Percentiles rank a stretch among this genome's conserved stretches.
These are phyloP conservation scores for Rutstroemia sp. DNA, from an alignment of 2,329 filamentous ascomycete species.

Conservation along the genomic window DNA sequence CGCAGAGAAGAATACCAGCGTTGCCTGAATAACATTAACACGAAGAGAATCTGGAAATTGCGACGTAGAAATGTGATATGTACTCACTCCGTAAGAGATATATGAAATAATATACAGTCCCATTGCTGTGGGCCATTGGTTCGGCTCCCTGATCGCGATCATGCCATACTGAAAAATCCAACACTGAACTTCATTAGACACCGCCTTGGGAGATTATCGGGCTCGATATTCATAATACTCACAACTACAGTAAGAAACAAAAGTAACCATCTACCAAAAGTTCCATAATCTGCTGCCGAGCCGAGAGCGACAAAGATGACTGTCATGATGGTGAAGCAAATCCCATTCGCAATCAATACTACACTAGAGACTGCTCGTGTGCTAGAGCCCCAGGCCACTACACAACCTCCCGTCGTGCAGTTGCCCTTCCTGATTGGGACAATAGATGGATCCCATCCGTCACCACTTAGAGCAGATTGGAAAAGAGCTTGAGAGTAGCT, in stretches of 20 bases:
- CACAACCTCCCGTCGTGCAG: constrained; percentile 28
- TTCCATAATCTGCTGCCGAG: constrained; percentile 36
- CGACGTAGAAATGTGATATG: neutral
- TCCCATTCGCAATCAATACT: constrained; percentile 35
- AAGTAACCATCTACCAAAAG: constrained; percentile 35
- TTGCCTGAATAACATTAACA: constrained; percentile 23
- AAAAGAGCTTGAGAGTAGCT: constrained; percentile 36
- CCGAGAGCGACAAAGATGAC: constrained; percentile 36
- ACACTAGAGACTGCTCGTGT: constrained; percentile 33
- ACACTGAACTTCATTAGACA: constrained; percentile 15
- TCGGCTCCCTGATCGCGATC: constrained; percentile 31
- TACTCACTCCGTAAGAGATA: constrained; percentile 28
- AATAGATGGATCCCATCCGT: constrained; percentile 34
- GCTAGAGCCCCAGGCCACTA: constrained; percentile 34
- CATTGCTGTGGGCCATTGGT: constrained; percentile 36
- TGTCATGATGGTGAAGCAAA: constrained; percentile 36
- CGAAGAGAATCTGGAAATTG: neutral
- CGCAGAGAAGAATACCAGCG: constrained; percentile 36
- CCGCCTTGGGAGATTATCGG: neutral
- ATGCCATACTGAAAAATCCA: constrained; percentile 36
- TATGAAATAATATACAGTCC: constrained; percentile 34
- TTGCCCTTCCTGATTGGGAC: constrained; percentile 19
- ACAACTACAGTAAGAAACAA: constrained; percentile 32
- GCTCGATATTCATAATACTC: neutral
- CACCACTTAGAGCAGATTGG: constrained; percentile 33